Conservation (phyloP, 495 filamentous ascomycete genomes). For the Letharia lupina region DNA sequence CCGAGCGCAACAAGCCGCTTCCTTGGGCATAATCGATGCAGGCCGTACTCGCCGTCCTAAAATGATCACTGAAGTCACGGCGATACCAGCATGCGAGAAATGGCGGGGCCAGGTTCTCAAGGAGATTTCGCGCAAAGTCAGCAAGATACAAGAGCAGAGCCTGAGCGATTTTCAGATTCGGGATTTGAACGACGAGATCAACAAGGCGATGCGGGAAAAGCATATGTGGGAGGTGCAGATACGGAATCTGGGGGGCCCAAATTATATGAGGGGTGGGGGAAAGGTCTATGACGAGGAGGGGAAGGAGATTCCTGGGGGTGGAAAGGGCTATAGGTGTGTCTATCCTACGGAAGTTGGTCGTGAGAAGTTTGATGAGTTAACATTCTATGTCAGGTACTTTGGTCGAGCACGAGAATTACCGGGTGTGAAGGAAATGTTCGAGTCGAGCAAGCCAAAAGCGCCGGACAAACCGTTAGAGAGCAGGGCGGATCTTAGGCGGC, state of each 20-base stretch:
- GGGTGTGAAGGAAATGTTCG: constrained; percentile 95
- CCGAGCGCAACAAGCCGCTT: constrained; percentile 92
- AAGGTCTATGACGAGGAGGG: constrained; percentile 88
- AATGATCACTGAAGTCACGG: constrained; percentile 71
- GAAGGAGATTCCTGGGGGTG: constrained; percentile 78
- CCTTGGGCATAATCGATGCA: constrained; percentile 89
- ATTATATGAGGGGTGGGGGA: constrained; percentile 88
- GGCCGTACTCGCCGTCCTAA: constrained; percentile 86
- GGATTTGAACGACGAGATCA: constrained; percentile 98
- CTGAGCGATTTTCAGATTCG: constrained; percentile 94
- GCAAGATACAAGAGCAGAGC: constrained; percentile 82
- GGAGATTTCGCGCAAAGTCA: constrained; percentile 92
- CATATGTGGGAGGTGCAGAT: constrained; percentile 98
- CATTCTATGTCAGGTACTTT: constrained; percentile 53
- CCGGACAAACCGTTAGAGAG: constrained; percentile 51
- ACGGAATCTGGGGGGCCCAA: constrained; percentile 84
- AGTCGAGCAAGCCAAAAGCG: constrained; percentile 56
- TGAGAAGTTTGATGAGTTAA: constrained; percentile 5
- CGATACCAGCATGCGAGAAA: constrained; percentile 85
- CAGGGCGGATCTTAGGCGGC: constrained; percentile 63
- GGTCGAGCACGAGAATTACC: constrained; percentile 84
- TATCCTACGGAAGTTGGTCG: neutral
- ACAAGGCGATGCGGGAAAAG: constrained; percentile 97
- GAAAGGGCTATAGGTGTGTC: constrained; percentile 66
- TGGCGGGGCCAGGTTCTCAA: constrained; percentile 98